Evolutionary conservation across 1,284 basidiomycete species (phyloP).

Genomic region (Heterobasidion annosum): DNA sequence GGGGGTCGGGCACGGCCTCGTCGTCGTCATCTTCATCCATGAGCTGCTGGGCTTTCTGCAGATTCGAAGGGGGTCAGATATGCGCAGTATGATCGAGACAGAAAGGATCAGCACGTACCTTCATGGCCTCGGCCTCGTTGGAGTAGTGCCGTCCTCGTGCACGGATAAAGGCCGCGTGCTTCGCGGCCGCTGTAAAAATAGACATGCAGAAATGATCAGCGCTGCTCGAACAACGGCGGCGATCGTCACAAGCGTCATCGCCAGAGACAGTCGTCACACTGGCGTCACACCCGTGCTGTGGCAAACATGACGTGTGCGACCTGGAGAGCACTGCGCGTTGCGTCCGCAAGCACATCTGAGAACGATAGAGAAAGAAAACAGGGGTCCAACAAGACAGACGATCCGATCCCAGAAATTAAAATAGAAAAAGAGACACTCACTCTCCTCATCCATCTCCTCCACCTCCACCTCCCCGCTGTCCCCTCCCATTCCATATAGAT

Average conservation of each 20-base stretch:
- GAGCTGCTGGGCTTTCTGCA: constrained; percentile 54
- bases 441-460: constrained; percentile 84
- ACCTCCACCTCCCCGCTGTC: constrained; percentile 49
- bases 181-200: constrained; percentile 51
- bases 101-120: constrained; percentile 34
- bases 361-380: too few species aligned
- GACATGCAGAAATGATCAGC: constrained; percentile 1
- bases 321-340: neutral
- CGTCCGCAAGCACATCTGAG: too few species aligned
- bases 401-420: neutral
- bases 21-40: constrained; percentile 66
- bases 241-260: neutral
- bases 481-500: constrained; percentile 30
- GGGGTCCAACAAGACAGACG: neutral
- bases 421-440: constrained; percentile 31
- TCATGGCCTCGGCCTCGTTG: constrained; percentile 90
- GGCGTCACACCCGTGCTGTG: too few species aligned
- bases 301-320: too few species aligned
- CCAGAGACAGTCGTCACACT: neutral
- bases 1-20: neutral
- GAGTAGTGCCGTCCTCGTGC: constrained; percentile 84
- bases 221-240: neutral
- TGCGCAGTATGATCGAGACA: constrained; percentile 2
- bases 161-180: constrained; percentile 76
- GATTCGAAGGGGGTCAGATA: constrained; percentile 5